Evolutionary conservation across 2,329 filamentous ascomycete genomes (phyloP), one percentile per base, ranked within the genome.

Genomic region (Grosmannia serpens): DNA sequence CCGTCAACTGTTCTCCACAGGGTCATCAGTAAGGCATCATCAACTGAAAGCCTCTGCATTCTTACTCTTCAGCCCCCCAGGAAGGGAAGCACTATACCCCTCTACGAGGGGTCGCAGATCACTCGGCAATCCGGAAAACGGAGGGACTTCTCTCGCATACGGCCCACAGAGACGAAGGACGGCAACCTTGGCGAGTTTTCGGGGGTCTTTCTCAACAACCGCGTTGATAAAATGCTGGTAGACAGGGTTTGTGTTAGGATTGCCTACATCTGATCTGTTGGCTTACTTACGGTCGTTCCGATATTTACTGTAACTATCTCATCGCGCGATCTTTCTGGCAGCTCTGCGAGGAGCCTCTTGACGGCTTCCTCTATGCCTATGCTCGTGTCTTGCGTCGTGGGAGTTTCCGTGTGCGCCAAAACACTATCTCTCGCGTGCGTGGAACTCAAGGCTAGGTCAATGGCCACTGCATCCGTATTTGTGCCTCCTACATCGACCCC

Each of bases 21-120:
- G n/a, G n/a, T n/a, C n/a, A n/a, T n/a, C n/a, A n/a, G n/a, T n/a
- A n/a, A n/a, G n/a, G n/a, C 31, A 6, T 33, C 10, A 10, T 33
- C 31, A 33, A 10, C 31, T 6, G 6, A 10, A 10, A 33, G 31
- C 31, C 10, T 33, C 31, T 33, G 5, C 10, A 6, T 33, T 33
- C 10, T 33, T 33, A 80, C 70, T 73, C 62, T 81, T 75, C 3
- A 81, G 66, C 0, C 79, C 79, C 10, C 44, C 44, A 5, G 44
- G 44, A 17, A 47, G 44, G 20, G 17, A 22, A 17, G 44, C 44
- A 17, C 44, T 47, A 22, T 47, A 47, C 11, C 44, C 44, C n/a
- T 47, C 44, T 3, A 47, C 44, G 17, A 47, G n/a, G 7, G 44
- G 44, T 7, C 44, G 44, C 44, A 47, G n/a, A 47, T 70, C 70